A percentile compares a stretch with the other conserved stretches of the same genome.
These are phyloP conservation scores for Tilletia walkeri DNA, from an alignment of 1,284 basidiomycete genomes.

Conservation along the genomic window DNA sequence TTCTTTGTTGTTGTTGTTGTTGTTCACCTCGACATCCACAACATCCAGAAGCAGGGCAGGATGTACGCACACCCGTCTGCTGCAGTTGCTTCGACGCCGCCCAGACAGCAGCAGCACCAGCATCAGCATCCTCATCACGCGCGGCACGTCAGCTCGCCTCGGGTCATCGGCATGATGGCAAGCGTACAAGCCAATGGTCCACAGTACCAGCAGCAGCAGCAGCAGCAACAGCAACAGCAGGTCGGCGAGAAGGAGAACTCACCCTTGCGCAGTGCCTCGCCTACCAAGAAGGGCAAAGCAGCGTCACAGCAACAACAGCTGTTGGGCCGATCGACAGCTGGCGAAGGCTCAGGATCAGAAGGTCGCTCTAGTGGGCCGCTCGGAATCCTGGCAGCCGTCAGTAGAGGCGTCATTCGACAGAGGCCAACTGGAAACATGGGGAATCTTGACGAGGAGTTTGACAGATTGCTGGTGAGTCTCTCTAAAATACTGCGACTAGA, in stretches of 20 bases:
- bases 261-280: not conserved
- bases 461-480: conserved; percentile 31
- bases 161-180: not conserved
- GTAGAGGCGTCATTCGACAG: not conserved
- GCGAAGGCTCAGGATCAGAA: not conserved
- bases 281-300: not conserved
- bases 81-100: not conserved
- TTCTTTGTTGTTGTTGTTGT: too few relatives aligned
- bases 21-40: too few relatives aligned
- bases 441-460: conserved; percentile 42
- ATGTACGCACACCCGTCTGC: too few relatives aligned
- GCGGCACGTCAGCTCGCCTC: conserved; percentile 12
- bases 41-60: too few relatives aligned
- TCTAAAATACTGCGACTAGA: too few relatives aligned
- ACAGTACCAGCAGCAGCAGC: conserved; percentile 6
- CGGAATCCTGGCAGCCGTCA: not conserved
- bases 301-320: too few relatives aligned
- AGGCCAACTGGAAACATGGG: not conserved
- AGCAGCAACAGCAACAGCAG: not conserved
- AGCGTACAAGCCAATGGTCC: not conserved
- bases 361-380: not conserved
- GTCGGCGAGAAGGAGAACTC: conserved; percentile 8
- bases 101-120: not conserved
- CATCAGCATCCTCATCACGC: not conserved
- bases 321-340: not conserved